phyloP scores from a whole-genome alignment of 1,284 basidiomycete genomes.

The Sanguinoderma infundibulare region DNA sequence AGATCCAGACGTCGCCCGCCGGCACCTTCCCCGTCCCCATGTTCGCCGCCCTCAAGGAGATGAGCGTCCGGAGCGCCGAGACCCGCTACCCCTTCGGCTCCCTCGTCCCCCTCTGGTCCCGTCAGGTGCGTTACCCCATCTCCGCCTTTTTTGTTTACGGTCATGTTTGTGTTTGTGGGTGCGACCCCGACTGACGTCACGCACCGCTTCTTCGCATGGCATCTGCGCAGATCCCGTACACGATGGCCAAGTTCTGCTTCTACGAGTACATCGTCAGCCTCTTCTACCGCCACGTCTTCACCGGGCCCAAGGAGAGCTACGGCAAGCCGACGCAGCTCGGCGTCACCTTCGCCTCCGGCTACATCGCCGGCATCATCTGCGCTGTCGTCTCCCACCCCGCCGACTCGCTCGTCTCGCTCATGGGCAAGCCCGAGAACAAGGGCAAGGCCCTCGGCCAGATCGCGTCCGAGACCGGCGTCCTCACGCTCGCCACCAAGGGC shows the following conservation, averaged over 20 bases:
- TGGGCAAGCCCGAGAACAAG: constrained; percentile 78
- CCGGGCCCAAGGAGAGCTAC: constrained; percentile 77
- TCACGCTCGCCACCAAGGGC: constrained; percentile 74
- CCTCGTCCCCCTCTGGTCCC: constrained; percentile 81
- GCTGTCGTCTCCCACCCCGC: constrained; percentile 85
- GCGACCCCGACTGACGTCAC: too few relatives aligned
- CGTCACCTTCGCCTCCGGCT: constrained; percentile 81
- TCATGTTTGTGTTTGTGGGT: background rate
- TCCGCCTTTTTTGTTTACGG: background rate
- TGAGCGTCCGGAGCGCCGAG: constrained; percentile 64
- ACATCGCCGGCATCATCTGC: constrained; percentile 82
- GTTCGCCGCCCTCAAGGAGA: constrained; percentile 69
- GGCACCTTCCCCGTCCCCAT: constrained; percentile 80
- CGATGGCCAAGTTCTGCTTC: constrained; percentile 89
- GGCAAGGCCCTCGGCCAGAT: constrained; percentile 75
- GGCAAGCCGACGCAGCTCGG: constrained; percentile 76
- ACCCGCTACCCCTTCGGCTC: constrained; percentile 85
- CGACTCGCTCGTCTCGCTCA: constrained; percentile 78
- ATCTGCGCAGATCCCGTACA: constrained; percentile 74
- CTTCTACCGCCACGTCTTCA: constrained; percentile 81
- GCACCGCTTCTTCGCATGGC: background rate
- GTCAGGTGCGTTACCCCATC: constrained; percentile 55
- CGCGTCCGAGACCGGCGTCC: constrained; percentile 66
- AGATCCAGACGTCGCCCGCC: constrained; percentile 75
- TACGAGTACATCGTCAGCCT: constrained; percentile 79